Evolutionary conservation across 164 flowering plant genomes (phyloP).

Genomic region (Aristolochia contorta): DNA sequence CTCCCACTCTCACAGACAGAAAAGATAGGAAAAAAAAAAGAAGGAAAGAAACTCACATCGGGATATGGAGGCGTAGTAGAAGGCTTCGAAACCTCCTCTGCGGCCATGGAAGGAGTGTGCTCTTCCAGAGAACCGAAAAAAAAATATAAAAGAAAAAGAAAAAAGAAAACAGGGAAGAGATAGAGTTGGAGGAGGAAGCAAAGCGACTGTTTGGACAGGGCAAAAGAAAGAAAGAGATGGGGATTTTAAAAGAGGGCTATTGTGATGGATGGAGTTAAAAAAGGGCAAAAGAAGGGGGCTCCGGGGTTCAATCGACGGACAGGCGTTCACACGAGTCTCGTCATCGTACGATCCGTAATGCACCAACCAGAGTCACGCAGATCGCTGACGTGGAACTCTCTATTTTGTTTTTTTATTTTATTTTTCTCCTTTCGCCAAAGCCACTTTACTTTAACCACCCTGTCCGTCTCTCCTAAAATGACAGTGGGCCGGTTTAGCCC

Average conservation of each 20-base stretch:
- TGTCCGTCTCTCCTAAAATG: neutral
- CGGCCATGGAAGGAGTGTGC: conserved; percentile 25
- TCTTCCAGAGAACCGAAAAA: neutral
- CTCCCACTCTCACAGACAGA: neutral
- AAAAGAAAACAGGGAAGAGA: neutral
- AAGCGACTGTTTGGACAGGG: conserved; percentile 2
- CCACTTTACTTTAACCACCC: neutral
- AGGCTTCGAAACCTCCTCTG: conserved; percentile 25
- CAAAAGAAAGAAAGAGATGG: conserved; percentile 4
- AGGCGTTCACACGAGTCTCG: conserved; percentile 9
- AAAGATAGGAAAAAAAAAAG: too few species aligned
- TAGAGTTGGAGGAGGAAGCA: neutral
- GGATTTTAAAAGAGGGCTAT: conserved; percentile 19
- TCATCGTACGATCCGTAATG: conserved; percentile 17
- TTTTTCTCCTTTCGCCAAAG: neutral
- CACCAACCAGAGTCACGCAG: conserved; percentile 11
- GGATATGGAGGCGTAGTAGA: conserved; percentile 31
- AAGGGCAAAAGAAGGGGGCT: conserved; percentile 6
- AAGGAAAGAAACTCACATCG: conserved; percentile 29
- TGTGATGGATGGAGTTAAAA: conserved; percentile 7
- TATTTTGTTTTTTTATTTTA: neutral
- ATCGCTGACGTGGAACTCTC: conserved; percentile 36
- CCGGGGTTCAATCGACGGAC: conserved; percentile 22
- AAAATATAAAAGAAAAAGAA: too few species aligned
- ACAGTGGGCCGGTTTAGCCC: too few species aligned